Evolutionary conservation across 1,139 yeast genomes (phyloP).

Genomic region (Yamadazyma triangularis): DNA sequence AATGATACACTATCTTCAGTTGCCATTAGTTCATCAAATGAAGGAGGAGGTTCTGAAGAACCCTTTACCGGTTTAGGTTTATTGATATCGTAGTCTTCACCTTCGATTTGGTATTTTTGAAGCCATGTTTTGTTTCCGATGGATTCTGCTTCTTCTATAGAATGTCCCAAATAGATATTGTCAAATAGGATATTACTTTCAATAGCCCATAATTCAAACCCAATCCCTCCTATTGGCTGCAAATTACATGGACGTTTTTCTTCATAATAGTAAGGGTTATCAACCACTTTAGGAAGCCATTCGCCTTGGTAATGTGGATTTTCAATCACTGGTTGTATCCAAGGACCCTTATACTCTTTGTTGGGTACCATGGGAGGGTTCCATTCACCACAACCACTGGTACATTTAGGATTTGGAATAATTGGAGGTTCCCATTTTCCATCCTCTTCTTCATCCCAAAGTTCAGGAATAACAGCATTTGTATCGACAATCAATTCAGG

Average conservation of each 20-base stretch:
- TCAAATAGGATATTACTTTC: slow-evolving; percentile 70
- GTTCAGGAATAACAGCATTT: slow-evolving; percentile 57
- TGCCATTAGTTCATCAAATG: slow-evolving; percentile 35
- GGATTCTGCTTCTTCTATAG: slow-evolving; percentile 72
- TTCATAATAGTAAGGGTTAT: slow-evolving; percentile 67
- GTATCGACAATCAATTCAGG: slow-evolving; percentile 62
- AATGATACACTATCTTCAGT: slow-evolving; percentile 18
- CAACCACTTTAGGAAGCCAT: slow-evolving; percentile 66
- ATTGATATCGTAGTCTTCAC: slow-evolving; percentile 27
- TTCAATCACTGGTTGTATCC: slow-evolving; percentile 61
- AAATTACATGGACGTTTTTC: slow-evolving; percentile 57
- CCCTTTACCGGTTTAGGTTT: slow-evolving; percentile 35
- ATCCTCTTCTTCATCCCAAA: slow-evolving; percentile 86
- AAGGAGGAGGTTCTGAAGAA: slow-evolving; percentile 38
- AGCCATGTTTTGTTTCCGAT: slow-evolving; percentile 74
- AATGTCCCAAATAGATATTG: slow-evolving; percentile 82
- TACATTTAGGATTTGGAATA: slow-evolving; percentile 71
- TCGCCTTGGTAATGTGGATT: slow-evolving; percentile 79
- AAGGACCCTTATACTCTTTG: slow-evolving; percentile 70
- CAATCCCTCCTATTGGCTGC: slow-evolving; percentile 72
- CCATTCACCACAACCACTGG: slow-evolving; percentile 69
- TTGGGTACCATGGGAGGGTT: slow-evolving; percentile 59
- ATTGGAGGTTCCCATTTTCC: slow-evolving; percentile 77
- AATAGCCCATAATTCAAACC: slow-evolving; percentile 91
- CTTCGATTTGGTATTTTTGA: slow-evolving; percentile 59